Conservation (phyloP, 75 land plant genomes). For the Ceratopteris richardii region DNA sequence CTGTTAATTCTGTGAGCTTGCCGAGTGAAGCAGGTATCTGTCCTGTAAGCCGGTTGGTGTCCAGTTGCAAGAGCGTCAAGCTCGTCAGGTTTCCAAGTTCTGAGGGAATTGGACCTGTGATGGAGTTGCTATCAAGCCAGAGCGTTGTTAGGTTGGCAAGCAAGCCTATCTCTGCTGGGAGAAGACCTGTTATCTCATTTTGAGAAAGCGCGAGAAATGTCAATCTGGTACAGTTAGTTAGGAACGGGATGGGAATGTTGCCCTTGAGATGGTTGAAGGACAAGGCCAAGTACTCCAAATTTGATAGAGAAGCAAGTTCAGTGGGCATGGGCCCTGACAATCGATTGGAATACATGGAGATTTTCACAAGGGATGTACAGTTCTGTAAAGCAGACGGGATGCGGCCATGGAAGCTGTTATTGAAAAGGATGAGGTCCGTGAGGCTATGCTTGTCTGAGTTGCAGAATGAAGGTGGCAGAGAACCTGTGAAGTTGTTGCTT, state of each 20-base stretch:
- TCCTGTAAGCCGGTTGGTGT: constrained; percentile 47
- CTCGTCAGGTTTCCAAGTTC: constrained; percentile 40
- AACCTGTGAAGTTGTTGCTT: not conserved
- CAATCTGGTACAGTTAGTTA: not conserved
- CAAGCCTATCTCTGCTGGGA: constrained; percentile 7
- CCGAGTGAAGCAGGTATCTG: constrained; percentile 33
- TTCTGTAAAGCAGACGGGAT: constrained; percentile 9
- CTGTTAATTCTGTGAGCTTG: constrained; percentile 5
- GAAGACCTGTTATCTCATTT: constrained; percentile 1
- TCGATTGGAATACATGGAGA: constrained; percentile 14
- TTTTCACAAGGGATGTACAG: constrained; percentile 8
- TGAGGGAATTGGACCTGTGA: constrained; percentile 27
- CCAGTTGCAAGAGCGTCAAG: constrained; percentile 1
- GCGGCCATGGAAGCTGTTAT: constrained; percentile 11
- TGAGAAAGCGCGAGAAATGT: not conserved
- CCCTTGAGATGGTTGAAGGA: not conserved
- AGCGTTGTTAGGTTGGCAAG: constrained; percentile 8
- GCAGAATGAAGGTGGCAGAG: not conserved
- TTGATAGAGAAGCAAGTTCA: constrained; percentile 10
- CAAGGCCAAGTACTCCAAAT: constrained; percentile 9
- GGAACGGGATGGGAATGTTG: constrained; percentile 1
- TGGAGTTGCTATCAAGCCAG: constrained; percentile 19
- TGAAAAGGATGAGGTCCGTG: not conserved
- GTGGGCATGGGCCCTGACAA: constrained; percentile 17
- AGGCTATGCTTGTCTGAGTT: not conserved